phyloP scores from a whole-genome alignment of 176 grass and related monocot species.

The Oryza glaberrima region DNA sequence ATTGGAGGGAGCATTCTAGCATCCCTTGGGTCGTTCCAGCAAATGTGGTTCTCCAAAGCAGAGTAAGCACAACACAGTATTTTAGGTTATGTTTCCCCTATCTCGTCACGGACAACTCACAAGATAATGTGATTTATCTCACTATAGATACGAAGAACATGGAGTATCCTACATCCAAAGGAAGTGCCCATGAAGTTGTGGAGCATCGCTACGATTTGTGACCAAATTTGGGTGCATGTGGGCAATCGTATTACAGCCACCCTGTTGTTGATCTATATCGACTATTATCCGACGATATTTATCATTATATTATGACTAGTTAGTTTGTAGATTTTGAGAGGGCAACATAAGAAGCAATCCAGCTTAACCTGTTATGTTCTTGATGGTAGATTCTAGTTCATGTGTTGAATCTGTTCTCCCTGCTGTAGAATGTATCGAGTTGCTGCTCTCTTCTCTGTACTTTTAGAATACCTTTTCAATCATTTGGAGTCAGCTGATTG shows the following conservation, averaged over 20 bases:
- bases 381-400: constrained; percentile 33
- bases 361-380: not conserved
- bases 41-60: constrained; percentile 99
- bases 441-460: not conserved
- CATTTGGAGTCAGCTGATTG: not conserved
- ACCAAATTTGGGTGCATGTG: not conserved
- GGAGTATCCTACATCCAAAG: constrained; percentile 98
- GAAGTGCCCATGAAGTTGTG: constrained; percentile 79
- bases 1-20: constrained; percentile 99
- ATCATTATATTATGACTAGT: constrained; percentile 18
- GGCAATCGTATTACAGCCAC: not conserved
- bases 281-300: not conserved
- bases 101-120: constrained; percentile 12
- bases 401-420: constrained; percentile 16
- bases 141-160: constrained; percentile 87
- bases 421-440: constrained; percentile 1
- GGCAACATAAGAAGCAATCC: not conserved
- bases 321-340: constrained; percentile 38
- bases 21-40: constrained; percentile 99
- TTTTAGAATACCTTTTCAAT: not conserved
- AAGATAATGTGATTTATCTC: constrained; percentile 1
- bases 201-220: constrained; percentile 7
- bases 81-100: constrained; percentile 4
- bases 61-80: constrained; percentile 66
- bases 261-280: not conserved